Conservation (phyloP, 1,284 basidiomycete genomes). For the Coniferiporia sulphurascens region DNA sequence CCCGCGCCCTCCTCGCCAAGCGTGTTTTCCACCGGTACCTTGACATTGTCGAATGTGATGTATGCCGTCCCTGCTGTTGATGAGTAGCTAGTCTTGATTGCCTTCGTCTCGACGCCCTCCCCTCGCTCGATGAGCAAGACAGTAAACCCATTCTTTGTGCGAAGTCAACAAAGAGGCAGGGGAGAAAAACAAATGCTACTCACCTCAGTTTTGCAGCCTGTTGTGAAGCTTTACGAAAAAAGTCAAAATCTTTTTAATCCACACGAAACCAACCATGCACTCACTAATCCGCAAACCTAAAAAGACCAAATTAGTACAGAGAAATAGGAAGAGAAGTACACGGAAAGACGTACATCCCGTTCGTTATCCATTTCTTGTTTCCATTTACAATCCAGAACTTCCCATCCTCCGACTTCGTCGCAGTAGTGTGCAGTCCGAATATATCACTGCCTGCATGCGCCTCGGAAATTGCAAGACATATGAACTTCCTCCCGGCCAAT, state of each 20-base stretch:
- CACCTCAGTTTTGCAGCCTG: slow-evolving; percentile 57
- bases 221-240: slow-evolving; percentile 47
- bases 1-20: slow-evolving; percentile 82
- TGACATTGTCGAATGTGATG: slow-evolving; percentile 85
- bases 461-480: slow-evolving; percentile 83
- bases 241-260: slow-evolving; percentile 45
- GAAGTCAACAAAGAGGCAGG: background rate
- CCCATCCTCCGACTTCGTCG: slow-evolving; percentile 79
- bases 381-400: slow-evolving; percentile 85
- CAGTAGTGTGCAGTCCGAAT: slow-evolving; percentile 75
- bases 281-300: slow-evolving; percentile 32
- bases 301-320: background rate
- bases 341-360: slow-evolving; percentile 52
- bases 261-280: background rate
- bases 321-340: background rate
- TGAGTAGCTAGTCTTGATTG: slow-evolving; percentile 83
- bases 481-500: slow-evolving; percentile 74
- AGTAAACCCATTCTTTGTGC: slow-evolving; percentile 68
- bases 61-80: slow-evolving; percentile 77
- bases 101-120: slow-evolving; percentile 78
- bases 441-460: slow-evolving; percentile 93
- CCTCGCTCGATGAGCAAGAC: slow-evolving; percentile 77
- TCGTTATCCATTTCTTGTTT: slow-evolving; percentile 78
- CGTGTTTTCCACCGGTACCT: slow-evolving; percentile 82
- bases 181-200: slow-evolving; percentile 14